These are phyloP conservation scores for Macrocybe gigantea DNA, from an alignment of 768 basidiomycete species.

Conservation along the genomic window DNA sequence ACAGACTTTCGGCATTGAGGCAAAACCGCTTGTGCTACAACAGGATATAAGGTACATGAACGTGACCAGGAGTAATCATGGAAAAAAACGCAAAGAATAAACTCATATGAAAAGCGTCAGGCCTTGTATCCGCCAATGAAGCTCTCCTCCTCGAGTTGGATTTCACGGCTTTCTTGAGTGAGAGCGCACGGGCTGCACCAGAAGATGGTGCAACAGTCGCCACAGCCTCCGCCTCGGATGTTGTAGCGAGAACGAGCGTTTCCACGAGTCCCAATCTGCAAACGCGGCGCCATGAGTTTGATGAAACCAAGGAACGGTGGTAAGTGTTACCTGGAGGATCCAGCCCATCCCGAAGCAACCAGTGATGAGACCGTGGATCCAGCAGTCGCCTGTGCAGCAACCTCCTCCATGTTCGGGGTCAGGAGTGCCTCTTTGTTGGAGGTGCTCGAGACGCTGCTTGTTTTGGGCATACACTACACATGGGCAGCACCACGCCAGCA, in stretches of 20 bases:
- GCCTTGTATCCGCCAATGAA: conserved; percentile 6
- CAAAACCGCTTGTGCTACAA: too few species aligned
- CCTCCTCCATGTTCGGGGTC: conserved; percentile 30
- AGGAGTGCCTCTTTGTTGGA: conserved; percentile 20
- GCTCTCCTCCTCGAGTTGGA: conserved; percentile 34
- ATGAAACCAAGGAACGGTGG: background rate
- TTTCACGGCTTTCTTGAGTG: conserved; percentile 34
- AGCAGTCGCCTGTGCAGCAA: conserved; percentile 22
- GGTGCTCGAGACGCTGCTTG: conserved; percentile 26
- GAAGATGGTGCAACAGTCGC: conserved; percentile 24
- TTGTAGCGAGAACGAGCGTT: conserved; percentile 27
- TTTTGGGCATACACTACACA: conserved; percentile 32
- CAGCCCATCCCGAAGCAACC: conserved; percentile 18
- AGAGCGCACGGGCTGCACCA: conserved; percentile 37
- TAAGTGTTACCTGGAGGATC: conserved; percentile 23
- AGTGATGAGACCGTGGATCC: conserved; percentile 16
- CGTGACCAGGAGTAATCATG: too few species aligned
- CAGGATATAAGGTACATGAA: too few species aligned
- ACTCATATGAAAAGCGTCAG: background rate
- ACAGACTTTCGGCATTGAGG: too few species aligned
- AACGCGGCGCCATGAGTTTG: background rate
- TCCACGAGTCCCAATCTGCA: conserved; percentile 17
- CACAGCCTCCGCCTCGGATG: conserved; percentile 27
- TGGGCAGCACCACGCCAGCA: conserved; percentile 28
- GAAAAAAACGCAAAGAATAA: too few species aligned